These are phyloP conservation scores for Xylariaceae sp. DNA, from an alignment of 2,329 filamentous ascomycete species.

Conservation along the genomic window DNA sequence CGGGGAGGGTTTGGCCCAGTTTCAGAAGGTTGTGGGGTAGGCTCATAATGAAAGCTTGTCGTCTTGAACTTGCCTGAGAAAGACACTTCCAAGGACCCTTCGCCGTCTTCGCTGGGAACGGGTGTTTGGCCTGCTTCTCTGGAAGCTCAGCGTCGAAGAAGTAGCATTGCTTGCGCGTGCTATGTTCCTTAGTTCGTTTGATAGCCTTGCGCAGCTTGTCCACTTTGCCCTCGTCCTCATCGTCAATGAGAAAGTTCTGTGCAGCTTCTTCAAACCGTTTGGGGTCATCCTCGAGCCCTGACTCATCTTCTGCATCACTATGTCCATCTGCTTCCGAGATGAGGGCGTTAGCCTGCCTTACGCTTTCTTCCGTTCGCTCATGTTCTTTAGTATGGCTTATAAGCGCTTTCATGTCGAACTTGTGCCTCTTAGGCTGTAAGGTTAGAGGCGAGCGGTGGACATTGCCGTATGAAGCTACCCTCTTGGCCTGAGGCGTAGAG, in stretches of 20 bases:
- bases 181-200: constrained; percentile 43
- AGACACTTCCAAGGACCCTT: constrained; percentile 47
- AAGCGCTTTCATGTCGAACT: constrained; percentile 60
- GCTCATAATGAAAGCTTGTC: constrained; percentile 60
- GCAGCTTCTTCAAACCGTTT: constrained; percentile 41
- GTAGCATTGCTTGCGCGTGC: constrained; percentile 39
- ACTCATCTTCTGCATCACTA: constrained; percentile 16
- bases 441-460: constrained; percentile 45
- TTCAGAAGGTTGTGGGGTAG: constrained; percentile 53
- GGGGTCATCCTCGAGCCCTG: constrained; percentile 33
- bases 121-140: constrained; percentile 18
- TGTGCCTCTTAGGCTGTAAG: constrained; percentile 48
- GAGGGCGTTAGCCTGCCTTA: constrained; percentile 39
- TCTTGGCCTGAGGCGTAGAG: constrained; percentile 46
- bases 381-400: constrained; percentile 57
- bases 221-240: constrained; percentile 24
- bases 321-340: constrained; percentile 23
- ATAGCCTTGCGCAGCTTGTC: constrained; percentile 42
- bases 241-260: constrained; percentile 35
- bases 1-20: constrained; percentile 47
- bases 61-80: constrained; percentile 45
- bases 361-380: constrained; percentile 55
- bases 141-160: constrained; percentile 44
- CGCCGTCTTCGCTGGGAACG: constrained; percentile 36
- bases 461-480: constrained; percentile 33